These are phyloP conservation scores for Calcarisporium arbuscula DNA, from an alignment of 2,329 filamentous ascomycete species.

Conservation along the genomic window DNA sequence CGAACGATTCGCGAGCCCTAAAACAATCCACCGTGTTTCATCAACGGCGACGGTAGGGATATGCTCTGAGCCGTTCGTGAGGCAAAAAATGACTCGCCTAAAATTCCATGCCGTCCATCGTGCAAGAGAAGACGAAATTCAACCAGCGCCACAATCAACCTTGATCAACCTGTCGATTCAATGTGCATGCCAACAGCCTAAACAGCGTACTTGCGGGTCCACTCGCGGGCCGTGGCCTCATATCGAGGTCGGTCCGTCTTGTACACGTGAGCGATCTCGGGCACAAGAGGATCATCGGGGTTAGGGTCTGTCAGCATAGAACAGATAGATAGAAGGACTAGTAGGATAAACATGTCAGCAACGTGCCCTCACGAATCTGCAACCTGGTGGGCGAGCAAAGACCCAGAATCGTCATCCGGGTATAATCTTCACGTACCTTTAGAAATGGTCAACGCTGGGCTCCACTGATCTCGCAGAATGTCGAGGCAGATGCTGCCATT, in stretches of 20 bases:
- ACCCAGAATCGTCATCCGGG: neutral
- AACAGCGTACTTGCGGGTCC: slow-evolving; percentile 99
- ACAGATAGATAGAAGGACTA: slow-evolving; percentile 96
- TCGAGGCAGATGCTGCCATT: slow-evolving; percentile 99
- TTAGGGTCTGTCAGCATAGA: slow-evolving; percentile 99
- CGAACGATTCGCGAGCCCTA: slow-evolving; percentile 13
- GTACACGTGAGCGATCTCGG: slow-evolving; percentile 99
- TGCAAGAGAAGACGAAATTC: slow-evolving; percentile 16
- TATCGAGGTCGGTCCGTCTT: slow-evolving; percentile 96
- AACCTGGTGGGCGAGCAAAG: neutral
- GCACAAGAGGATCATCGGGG: slow-evolving; percentile 96
- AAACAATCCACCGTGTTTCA: no score
- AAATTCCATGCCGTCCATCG: slow-evolving; percentile 6
- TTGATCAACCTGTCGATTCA: slow-evolving; percentile 12
- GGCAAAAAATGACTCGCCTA: slow-evolving; percentile 15
- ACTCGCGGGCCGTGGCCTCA: slow-evolving; percentile 93
- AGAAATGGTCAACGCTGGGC: slow-evolving; percentile 93
- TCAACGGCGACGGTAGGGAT: no score
- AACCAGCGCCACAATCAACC: slow-evolving; percentile 16
- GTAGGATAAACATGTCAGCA: slow-evolving; percentile 7
- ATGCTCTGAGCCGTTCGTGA: no score
- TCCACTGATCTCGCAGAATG: slow-evolving; percentile 98
- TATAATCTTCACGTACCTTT: slow-evolving; percentile 61
- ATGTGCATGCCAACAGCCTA: slow-evolving; percentile 33
- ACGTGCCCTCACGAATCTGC: neutral